Evolutionary conservation across 345 rosid genomes (phyloP).

Genomic region (Linum lewisii): DNA sequence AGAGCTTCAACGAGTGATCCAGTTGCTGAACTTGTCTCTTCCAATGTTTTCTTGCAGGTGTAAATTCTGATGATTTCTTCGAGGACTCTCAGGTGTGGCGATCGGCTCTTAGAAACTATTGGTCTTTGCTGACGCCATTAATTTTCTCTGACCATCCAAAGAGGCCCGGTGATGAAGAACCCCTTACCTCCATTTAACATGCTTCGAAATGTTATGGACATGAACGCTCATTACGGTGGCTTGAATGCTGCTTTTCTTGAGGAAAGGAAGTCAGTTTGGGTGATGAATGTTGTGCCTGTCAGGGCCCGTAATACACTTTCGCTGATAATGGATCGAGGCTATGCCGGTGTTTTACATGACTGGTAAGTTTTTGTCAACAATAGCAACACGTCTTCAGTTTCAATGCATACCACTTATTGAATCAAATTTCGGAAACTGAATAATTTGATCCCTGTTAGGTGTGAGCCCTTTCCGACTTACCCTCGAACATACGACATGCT

Average conservation of each 20-base stretch:
- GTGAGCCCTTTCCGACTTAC: constrained; percentile 97
- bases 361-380: constrained; percentile 38
- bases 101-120: constrained; percentile 69
- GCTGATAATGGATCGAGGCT: constrained; percentile 78
- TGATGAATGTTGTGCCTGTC: constrained; percentile 93
- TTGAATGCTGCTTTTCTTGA: constrained; percentile 70
- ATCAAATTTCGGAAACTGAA: background rate
- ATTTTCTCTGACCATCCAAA: constrained; percentile 99
- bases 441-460: constrained; percentile 42
- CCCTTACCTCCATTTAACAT: constrained; percentile 93
- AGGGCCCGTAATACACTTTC: constrained; percentile 68
- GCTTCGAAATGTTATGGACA: constrained; percentile 97
- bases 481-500: constrained; percentile 96
- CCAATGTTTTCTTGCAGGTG: constrained; percentile 42
- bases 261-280: constrained; percentile 72
- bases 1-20: too few relatives aligned
- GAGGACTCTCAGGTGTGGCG: constrained; percentile 66
- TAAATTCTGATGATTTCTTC: constrained; percentile 59
- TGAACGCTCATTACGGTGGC: constrained; percentile 91
- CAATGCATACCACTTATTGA: too few relatives aligned
- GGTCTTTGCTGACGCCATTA: constrained; percentile 93
- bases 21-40: too few relatives aligned
- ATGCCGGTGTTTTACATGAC: constrained; percentile 85
- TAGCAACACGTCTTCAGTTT: background rate
- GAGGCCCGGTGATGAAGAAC: constrained; percentile 98